Base-by-base conservation (phyloP, 2,329 filamentous ascomycete genomes). In the Colletotrichum viniferum region DNA sequence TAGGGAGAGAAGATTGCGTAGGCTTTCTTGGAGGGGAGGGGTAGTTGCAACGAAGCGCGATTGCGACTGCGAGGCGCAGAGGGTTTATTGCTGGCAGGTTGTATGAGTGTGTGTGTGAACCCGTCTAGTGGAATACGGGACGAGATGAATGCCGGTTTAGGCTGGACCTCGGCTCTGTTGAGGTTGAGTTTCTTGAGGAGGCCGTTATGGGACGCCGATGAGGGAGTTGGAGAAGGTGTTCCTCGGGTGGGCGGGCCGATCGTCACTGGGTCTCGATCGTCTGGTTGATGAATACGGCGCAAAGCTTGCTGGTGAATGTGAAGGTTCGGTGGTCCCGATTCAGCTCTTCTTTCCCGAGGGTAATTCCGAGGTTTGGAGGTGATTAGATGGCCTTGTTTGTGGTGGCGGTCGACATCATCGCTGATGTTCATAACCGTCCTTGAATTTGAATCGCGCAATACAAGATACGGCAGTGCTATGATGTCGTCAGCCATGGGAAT, bases 101-200 rank as follows among this genome's bases (percentile, higher is more conserved):
- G n/a, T 21, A 48, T 2, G 43, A 12, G 10, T 48, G 43, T 48
- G n/a, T 48, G 43, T 7, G 43, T 21, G 43, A 48, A 48, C 43
- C 43, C 10, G n/a, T 48, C 43, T 13, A n/a, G 10, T 48, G 43
- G 55, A 28, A 28, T 58, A 58, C 55, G 55, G 55, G 55, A 58
- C 55, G 55, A 58, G 55, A 58, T 58, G 55, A 58, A 58, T 58
- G 55, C 55, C 55, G 55, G 55, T 18, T 58, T 58, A 48, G 43
- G 43, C 43, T 48, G 43, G 18, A 48, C 43, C 43, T 48, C 43
- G 43, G 43, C 18, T 21, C 0, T 48, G 5, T 48, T 43, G 9
- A 43, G 0, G 0, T 1, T 10, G 5, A 43, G 38, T 43, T 43
- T 43, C 38, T 38, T 0, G 14, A 18, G n/a, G n/a, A 7, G 18